Base-by-base conservation (phyloP, 2,329 filamentous ascomycete species). In the Xylaria hypoxylon region DNA sequence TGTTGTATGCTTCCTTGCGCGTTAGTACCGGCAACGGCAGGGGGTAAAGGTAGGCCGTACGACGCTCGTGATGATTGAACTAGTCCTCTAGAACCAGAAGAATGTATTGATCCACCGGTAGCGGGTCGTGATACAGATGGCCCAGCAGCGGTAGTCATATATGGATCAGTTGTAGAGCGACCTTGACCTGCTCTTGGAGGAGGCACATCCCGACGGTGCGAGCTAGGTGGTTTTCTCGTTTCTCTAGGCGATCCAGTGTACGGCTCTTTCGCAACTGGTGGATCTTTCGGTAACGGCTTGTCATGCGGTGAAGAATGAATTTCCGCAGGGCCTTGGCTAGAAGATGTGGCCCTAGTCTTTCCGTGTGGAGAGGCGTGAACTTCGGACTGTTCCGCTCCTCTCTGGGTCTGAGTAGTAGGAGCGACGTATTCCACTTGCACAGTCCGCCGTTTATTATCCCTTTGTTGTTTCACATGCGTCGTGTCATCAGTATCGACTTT, bases 351-450 rank as follows among this genome's bases (percentile, higher is more conserved):
- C 62, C 86, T 82, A 56, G 86, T 83, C 68, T 77, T 79, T 56
- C 73, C 74, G 45, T 73, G 75, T 7, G 76, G 72, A 11, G 76
- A 71, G 22, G 72, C 59, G 31, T 74, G 73, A 45, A 31, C 56
- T 45, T 76, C 74, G 5, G 71, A 80, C 76, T 69, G 78, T 68
- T 76, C 68, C 11, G 79, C 87, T 33, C 92, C 93, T 70, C 95
- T 88, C 68, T 90, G 87, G 0, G 95, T 97, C 76, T 95, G 90
- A 5, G 93, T 96, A 28, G 90, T 90, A 26, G 96, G 96, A 22
- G 94, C 92, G 63, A 98, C 96, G 79, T 99, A 99, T 82, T 99
- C 96, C 68, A 99, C 92, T 80, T 99, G 96, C 0, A 99, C 93
- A 0, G 96, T 99, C 73, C 94, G 89, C 64, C 96, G 90, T 81